phyloP scores from a whole-genome alignment of 2,329 filamentous ascomycete species.

The Colletotrichum sp. region DNA sequence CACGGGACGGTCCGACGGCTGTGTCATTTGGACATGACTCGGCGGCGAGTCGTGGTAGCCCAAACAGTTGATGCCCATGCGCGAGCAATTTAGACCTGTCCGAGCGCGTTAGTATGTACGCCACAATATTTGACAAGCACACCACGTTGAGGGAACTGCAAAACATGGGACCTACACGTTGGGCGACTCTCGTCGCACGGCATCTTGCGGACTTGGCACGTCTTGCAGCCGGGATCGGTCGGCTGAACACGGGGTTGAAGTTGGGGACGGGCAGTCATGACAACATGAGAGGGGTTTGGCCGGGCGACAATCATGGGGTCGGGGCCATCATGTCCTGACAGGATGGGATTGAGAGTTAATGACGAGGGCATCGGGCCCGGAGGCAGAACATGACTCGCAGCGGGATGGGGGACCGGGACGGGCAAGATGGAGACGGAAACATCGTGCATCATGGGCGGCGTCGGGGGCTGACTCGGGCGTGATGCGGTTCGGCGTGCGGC shows the following conservation, averaged over 20 bases:
- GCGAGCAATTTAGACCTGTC: slow-evolving; percentile 15
- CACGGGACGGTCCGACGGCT: slow-evolving; percentile 12
- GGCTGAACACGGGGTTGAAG: slow-evolving; percentile 5
- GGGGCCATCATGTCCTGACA: background rate
- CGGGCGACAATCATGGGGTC: slow-evolving; percentile 1
- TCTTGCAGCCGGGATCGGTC: slow-evolving; percentile 14
- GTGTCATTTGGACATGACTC: slow-evolving; percentile 15
- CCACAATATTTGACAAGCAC: background rate
- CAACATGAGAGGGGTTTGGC: slow-evolving; percentile 17
- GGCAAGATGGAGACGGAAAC: background rate
- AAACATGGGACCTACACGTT: slow-evolving; percentile 3
- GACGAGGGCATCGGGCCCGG: background rate
- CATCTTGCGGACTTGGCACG: slow-evolving; percentile 20
- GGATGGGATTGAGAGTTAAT: background rate
- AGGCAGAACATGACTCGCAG: background rate
- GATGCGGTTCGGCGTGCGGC: background rate
- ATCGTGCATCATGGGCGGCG: slow-evolving; percentile 13
- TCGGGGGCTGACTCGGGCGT: slow-evolving; percentile 16
- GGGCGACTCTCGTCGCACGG: slow-evolving; percentile 18
- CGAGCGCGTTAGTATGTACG: background rate
- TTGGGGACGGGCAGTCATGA: slow-evolving; percentile 18
- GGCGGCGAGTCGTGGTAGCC: slow-evolving; percentile 10
- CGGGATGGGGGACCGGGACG: background rate
- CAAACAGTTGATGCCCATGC: slow-evolving; percentile 21
- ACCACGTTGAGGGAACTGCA: background rate